Evolutionary conservation across 2,329 filamentous ascomycete species (phyloP).

Genomic region (Ophiocordyceps camponoti-saundersi): DNA sequence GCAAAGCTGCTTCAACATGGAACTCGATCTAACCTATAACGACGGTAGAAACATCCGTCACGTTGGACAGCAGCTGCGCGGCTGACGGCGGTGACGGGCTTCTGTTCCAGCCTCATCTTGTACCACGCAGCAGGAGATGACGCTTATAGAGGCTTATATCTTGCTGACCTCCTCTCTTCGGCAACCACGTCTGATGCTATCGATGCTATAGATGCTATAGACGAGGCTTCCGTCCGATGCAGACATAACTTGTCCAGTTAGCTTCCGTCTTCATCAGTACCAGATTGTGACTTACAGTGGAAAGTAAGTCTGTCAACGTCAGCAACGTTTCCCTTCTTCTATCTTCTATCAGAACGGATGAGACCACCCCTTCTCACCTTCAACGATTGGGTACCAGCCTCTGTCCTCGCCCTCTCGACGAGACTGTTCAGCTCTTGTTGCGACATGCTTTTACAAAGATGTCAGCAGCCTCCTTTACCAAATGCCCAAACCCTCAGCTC

Average conservation of each 20-base stretch:
- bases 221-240: conserved; percentile 40
- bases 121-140: no score
- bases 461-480: conserved; percentile 1
- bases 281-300: conserved; percentile 30
- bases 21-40: no score
- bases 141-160: no score
- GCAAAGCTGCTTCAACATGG: no score
- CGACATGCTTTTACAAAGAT: conserved; percentile 27
- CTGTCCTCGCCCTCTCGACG: conserved; percentile 34
- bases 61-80: no score
- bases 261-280: background rate
- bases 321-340: background rate
- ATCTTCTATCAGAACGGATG: background rate
- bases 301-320: conserved; percentile 35
- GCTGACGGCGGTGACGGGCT: no score
- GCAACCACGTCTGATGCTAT: background rate
- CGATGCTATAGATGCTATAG: conserved; percentile 1
- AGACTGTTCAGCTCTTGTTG: conserved; percentile 39
- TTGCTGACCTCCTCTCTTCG: background rate
- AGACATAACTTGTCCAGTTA: conserved; percentile 35
- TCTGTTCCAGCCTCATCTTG: no score
- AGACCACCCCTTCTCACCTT: conserved; percentile 27
- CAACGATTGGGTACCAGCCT: conserved; percentile 33
- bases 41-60: no score
- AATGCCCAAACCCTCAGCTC: background rate